These are phyloP conservation scores for Solanum ossicruentum DNA, from an alignment of 257 asterid genomes.

Conservation along the genomic window DNA sequence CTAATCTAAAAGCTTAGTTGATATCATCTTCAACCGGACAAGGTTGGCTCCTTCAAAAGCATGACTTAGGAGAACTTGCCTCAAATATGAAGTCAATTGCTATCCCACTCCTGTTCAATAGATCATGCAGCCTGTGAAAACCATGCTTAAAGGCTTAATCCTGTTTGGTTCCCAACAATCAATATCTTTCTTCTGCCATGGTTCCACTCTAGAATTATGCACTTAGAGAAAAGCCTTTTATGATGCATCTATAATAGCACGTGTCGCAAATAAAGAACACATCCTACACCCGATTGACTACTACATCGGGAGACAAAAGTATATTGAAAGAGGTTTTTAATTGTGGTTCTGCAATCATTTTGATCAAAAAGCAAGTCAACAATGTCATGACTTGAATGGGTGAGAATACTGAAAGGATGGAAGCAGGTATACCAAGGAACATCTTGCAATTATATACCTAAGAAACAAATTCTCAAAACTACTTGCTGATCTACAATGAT, in stretches of 20 bases:
- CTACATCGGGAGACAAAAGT: not conserved
- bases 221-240: not conserved
- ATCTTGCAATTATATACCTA: not conserved
- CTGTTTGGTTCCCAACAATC: not conserved
- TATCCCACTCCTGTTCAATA: not conserved
- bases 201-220: not conserved
- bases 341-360: not conserved
- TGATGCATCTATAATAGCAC: not conserved
- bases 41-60: not conserved
- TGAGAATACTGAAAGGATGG: not conserved
- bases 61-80: not conserved
- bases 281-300: not conserved
- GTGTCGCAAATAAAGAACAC: not conserved
- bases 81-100: not conserved
- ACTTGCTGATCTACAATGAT: not conserved
- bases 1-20: not conserved
- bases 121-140: not conserved
- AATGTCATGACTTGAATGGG: not conserved
- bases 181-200: not conserved
- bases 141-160: not conserved
- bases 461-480: not conserved
- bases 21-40: not conserved
- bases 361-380: not conserved
- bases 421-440: not conserved
- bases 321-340: not conserved